Base-by-base conservation (phyloP, 2,329 filamentous ascomycete genomes). In the Pyrenochaeta sp. region DNA sequence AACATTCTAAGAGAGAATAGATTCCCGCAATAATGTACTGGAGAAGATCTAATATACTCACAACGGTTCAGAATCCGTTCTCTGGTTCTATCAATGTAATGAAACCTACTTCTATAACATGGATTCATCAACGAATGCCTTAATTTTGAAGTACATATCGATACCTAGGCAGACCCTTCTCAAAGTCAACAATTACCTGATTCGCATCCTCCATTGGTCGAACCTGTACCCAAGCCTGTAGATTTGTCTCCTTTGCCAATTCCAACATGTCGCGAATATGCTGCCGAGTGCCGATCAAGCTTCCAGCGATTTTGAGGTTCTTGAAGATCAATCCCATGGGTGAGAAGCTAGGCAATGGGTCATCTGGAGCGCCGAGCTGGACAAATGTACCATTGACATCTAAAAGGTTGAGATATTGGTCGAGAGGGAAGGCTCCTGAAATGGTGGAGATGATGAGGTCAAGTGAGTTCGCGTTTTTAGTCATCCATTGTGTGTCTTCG, bases 361-460 rank as follows among this genome's bases (percentile, higher is more conserved):
- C 75, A 64, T 91, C 89, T 0, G 89, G 88, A 1, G 83, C 83
- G 23, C 88, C 88, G 43, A 91, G 81, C 73, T 90, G 86, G 51
- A 90, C 82, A 62, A 90, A 86, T 12, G 79, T 79, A 4, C 88
- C 88, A 43, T 85, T 81, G 14, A 80, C 75, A 53, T 82, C 79
- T 30, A 91, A 77, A 7, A 91, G 78, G 12, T 75, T 65, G 50
- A 92, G 77, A 72, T 90, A 91, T 41, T 83, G 75, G 45, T 75
- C 71, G 20, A 90, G 68, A 10, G 66, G 60, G 84, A 90, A 87
- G 3, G 79, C 74, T n/a, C 73, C 77, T 7, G 83, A 84, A 17
- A 86, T 79, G 9, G 85, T 87, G 43, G 76, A 84, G 58, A 87
- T 76, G 67, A 87, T 85, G 18, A 88, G 70, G 64, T 88, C 85